Conservation (phyloP, 108 stramenopile species). For the Poteriospumella lacustris region DNA sequence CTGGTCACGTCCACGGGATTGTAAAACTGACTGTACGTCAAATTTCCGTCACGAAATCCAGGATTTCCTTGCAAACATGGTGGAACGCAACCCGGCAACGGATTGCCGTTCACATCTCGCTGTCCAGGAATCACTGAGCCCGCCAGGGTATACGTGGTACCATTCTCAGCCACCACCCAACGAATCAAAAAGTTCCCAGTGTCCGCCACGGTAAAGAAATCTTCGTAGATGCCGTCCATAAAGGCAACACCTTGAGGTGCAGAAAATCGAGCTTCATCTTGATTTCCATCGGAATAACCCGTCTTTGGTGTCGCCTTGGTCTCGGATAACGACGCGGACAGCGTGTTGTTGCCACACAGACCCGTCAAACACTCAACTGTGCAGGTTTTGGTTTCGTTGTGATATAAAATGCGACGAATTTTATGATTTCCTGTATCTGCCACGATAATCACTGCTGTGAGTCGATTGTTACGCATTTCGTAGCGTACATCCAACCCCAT, state of each 20-base stretch:
- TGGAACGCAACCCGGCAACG: constrained; percentile 44
- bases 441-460: constrained; percentile 48
- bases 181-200: constrained; percentile 73
- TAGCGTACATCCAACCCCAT: constrained; percentile 48
- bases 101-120: constrained; percentile 33
- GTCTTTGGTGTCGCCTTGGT: constrained; percentile 49
- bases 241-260: constrained; percentile 66
- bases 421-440: constrained; percentile 70
- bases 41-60: constrained; percentile 59
- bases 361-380: constrained; percentile 57
- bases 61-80: constrained; percentile 64
- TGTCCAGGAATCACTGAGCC: constrained; percentile 39
- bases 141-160: constrained; percentile 58
- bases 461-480: background rate
- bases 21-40: constrained; percentile 51
- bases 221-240: constrained; percentile 46
- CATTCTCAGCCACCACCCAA: constrained; percentile 48
- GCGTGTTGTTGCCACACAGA: constrained; percentile 42
- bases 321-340: background rate
- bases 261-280: constrained; percentile 59
- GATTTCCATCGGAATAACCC: constrained; percentile 66
- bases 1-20: constrained; percentile 70
- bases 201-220: constrained; percentile 66
- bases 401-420: constrained; percentile 46
- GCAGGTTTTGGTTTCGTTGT: background rate